Percentiles rank a stretch among this genome's conserved stretches.
phyloP scores from a whole-genome alignment of 495 filamentous ascomycete genomes.

The Coniosporium apollinis region DNA sequence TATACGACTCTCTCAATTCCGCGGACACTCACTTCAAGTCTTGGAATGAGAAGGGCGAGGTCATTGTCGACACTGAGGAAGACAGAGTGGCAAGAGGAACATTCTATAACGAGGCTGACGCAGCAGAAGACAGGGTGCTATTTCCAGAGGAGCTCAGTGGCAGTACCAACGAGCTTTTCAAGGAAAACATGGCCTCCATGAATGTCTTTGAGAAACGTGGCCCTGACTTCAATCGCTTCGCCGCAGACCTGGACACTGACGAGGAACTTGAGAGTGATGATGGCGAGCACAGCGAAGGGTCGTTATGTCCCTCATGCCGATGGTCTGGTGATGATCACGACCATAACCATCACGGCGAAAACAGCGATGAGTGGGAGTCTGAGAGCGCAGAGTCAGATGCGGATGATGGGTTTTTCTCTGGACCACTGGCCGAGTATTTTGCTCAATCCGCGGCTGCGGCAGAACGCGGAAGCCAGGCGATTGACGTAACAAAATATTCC shows the following conservation, averaged over 20 bases:
- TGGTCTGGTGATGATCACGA: conserved; percentile 11
- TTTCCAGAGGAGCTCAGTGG: conserved; percentile 26
- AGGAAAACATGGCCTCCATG: conserved; percentile 23
- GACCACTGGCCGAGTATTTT: background rate
- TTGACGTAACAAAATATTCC: conserved; percentile 3
- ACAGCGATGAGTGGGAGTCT: conserved; percentile 4
- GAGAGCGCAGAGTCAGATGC: conserved; percentile 6
- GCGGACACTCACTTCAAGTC: background rate
- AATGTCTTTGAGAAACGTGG: conserved; percentile 18
- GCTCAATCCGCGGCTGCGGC: background rate
- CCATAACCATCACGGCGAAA: conserved; percentile 9
- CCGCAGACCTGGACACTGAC: conserved; percentile 16
- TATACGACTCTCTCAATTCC: background rate
- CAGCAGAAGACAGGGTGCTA: conserved; percentile 28
- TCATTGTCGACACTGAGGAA: conserved; percentile 2
- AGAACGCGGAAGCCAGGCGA: background rate
- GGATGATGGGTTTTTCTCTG: background rate
- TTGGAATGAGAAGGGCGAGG: no score
- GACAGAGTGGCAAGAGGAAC: conserved; percentile 10
- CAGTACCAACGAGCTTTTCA: conserved; percentile 20
- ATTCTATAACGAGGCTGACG: conserved; percentile 31
- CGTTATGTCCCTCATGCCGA: no score
- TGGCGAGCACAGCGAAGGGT: no score
- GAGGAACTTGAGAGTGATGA: conserved; percentile 2
- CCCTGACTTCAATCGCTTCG: conserved; percentile 15